Evolutionary conservation across 129 eudicot species (phyloP).

Genomic region (Helianthus annuus): HanXRQr2.0-SUNRISE NC_035440.2:452223-452722

Average conservation of each 20-base stretch:
- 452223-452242: constrained; percentile 20
- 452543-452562: constrained; percentile 60
- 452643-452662: constrained; percentile 27
- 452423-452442: constrained; percentile 43
- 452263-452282: constrained; percentile 30
- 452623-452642: constrained; percentile 53
- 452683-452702: neutral
- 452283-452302: constrained; percentile 47
- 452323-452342: constrained; percentile 14
- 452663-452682: too few relatives aligned
- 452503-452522: neutral
- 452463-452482: neutral
- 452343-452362: neutral
- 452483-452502: neutral
- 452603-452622: constrained; percentile 45
- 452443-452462: constrained; percentile 49
- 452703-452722: constrained; percentile 28
- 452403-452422: constrained; percentile 37
- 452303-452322: constrained; percentile 31
- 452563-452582: constrained; percentile 65
- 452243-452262: constrained; percentile 41
- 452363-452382: constrained; percentile 38
- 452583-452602: constrained; percentile 52
- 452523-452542: constrained; percentile 45
- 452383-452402: constrained; percentile 41